Evolutionary conservation across 441 rosid genomes (phyloP).

Genomic region (Theobroma grandiflorum): DNA sequence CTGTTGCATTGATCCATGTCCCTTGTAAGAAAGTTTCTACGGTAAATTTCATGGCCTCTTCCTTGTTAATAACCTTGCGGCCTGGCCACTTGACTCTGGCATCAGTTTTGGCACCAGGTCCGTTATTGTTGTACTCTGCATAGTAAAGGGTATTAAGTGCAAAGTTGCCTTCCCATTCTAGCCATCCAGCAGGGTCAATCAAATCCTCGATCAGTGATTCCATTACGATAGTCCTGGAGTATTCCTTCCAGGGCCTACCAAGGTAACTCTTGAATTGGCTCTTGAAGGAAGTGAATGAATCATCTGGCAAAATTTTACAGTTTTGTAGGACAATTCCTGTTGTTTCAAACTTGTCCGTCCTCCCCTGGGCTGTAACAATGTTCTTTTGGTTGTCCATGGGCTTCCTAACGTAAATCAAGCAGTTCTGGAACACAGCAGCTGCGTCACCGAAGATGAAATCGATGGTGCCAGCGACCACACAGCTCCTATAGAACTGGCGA

Average conservation of each 20-base stretch:
- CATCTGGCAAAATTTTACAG: constrained; percentile 56
- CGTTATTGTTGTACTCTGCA: constrained; percentile 67
- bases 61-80: constrained; percentile 48
- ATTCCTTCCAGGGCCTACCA: constrained; percentile 76
- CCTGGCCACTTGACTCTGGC: constrained; percentile 77
- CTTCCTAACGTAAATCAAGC: constrained; percentile 55
- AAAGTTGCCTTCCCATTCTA: constrained; percentile 58
- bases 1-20: constrained; percentile 56
- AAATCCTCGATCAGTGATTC: constrained; percentile 63
- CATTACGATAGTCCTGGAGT: constrained; percentile 70
- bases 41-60: constrained; percentile 62
- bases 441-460: constrained; percentile 91
- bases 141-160: constrained; percentile 64
- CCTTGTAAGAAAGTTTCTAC: constrained; percentile 61
- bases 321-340: constrained; percentile 73
- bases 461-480: constrained; percentile 62
- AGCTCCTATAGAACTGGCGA: constrained; percentile 72
- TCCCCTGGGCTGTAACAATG: constrained; percentile 66
- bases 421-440: constrained; percentile 73
- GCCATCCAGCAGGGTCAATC: constrained; percentile 73
- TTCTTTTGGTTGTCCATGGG: constrained; percentile 59
- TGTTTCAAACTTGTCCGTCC: constrained; percentile 55
- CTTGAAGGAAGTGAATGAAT: constrained; percentile 46
- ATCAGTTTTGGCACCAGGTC: constrained; percentile 52
- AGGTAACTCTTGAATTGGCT: constrained; percentile 57